These are phyloP conservation scores for Diutina catenulata DNA, from an alignment of 1,139 yeast species.

Conservation along the genomic window DNA sequence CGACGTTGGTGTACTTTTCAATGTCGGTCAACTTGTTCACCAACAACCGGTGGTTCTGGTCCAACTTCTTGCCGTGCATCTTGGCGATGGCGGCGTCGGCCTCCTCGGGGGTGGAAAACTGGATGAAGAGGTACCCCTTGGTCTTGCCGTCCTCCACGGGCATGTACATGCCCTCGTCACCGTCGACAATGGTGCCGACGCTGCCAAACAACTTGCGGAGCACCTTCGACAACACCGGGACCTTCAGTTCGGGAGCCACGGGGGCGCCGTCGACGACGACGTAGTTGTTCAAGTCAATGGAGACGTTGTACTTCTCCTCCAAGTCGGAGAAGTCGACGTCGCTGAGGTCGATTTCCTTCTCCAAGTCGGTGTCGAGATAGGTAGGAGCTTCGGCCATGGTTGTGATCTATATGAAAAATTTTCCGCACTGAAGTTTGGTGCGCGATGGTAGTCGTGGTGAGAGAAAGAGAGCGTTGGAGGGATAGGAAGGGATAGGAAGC, in stretches of 20 bases:
- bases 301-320: conserved; percentile 63
- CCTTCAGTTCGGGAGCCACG: conserved; percentile 82
- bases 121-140: conserved; percentile 82
- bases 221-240: conserved; percentile 74
- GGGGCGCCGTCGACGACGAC: conserved; percentile 95
- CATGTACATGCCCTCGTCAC: conserved; percentile 62
- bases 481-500: too few species aligned
- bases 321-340: conserved; percentile 83
- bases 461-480: too few species aligned
- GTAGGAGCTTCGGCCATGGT: conserved; percentile 4
- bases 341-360: conserved; percentile 33
- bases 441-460: too few species aligned
- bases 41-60: conserved; percentile 80
- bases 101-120: conserved; percentile 53
- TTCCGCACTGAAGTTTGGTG: too few species aligned
- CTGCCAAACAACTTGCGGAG: conserved; percentile 66
- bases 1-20: conserved; percentile 64
- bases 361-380: conserved; percentile 13
- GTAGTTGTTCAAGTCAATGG: conserved; percentile 55
- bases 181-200: conserved; percentile 57
- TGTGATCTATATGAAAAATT: neutral
- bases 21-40: conserved; percentile 79
- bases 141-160: conserved; percentile 76
- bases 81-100: conserved; percentile 75
- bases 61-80: conserved; percentile 82